phyloP scores from a whole-genome alignment of 1,284 basidiomycete species.

The Cryptococcus depauperatus region DNA sequence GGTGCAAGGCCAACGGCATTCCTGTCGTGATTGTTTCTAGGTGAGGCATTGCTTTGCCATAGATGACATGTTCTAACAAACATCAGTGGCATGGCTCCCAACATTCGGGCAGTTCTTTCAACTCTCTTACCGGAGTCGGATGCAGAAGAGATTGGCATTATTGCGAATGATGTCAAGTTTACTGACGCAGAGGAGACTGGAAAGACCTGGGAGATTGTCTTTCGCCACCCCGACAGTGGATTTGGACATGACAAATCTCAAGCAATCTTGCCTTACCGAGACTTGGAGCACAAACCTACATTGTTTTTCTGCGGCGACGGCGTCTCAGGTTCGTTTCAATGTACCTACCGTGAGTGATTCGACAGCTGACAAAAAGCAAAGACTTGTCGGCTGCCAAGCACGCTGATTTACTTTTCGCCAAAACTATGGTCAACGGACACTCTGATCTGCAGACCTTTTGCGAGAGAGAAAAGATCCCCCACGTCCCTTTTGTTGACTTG shows the following conservation, averaged over 20 bases:
- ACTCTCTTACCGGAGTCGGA: constrained; percentile 66
- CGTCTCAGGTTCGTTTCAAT: constrained; percentile 59
- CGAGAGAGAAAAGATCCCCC: constrained; percentile 43
- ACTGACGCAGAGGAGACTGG: constrained; percentile 52
- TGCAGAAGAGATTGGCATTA: constrained; percentile 71
- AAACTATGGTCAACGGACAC: constrained; percentile 64
- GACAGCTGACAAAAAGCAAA: constrained; percentile 23
- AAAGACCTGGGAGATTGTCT: constrained; percentile 70
- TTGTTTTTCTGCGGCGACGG: constrained; percentile 95
- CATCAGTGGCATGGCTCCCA: constrained; percentile 77
- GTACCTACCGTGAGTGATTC: background rate
- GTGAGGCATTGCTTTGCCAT: constrained; percentile 45
- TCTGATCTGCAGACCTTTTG: constrained; percentile 81
- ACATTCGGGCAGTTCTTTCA: constrained; percentile 73
- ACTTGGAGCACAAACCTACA: constrained; percentile 61
- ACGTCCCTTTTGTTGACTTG: constrained; percentile 45
- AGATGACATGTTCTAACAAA: background rate
- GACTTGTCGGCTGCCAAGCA: constrained; percentile 84
- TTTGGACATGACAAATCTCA: constrained; percentile 91
- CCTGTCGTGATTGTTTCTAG: constrained; percentile 89
- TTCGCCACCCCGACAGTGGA: constrained; percentile 74
- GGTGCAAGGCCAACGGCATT: constrained; percentile 66
- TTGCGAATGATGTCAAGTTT: constrained; percentile 74
- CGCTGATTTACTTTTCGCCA: constrained; percentile 85
- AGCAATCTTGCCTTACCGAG: constrained; percentile 76